These are phyloP conservation scores for Beauveria rudraprayagi DNA, from an alignment of 2,329 filamentous ascomycete species.

Conservation along the genomic window DNA sequence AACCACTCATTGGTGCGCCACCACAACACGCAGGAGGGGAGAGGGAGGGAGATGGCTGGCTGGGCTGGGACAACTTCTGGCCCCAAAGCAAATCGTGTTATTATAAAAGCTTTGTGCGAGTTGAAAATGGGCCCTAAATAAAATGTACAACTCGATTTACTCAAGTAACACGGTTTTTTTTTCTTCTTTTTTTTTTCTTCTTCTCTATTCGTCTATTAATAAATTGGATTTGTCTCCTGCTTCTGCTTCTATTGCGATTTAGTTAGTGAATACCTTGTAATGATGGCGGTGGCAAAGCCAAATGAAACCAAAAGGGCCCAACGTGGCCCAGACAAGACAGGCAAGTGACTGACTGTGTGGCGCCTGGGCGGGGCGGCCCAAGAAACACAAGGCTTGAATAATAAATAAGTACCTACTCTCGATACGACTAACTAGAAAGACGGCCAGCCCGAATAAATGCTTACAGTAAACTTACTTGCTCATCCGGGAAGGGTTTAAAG, in stretches of 20 bases:
- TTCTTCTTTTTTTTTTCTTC: too few species aligned
- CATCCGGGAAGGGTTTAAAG: neutral
- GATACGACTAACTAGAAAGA: neutral
- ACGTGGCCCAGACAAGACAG: slow-evolving; percentile 6
- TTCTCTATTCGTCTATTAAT: too few species aligned
- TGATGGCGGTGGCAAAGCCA: neutral
- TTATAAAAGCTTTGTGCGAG: neutral
- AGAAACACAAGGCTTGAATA: neutral
- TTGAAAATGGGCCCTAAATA: neutral
- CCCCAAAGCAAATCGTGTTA: neutral
- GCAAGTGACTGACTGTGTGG: slow-evolving; percentile 6
- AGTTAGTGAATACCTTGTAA: neutral
- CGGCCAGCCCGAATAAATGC: neutral
- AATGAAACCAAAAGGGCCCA: slow-evolving; percentile 9
- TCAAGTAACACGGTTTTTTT: neutral
- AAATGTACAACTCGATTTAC: neutral
- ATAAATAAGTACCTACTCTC: neutral
- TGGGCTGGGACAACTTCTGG: neutral
- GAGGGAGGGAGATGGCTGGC: neutral
- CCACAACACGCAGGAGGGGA: neutral
- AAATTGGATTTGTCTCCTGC: neutral
- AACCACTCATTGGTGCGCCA: neutral
- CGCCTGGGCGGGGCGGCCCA: neutral
- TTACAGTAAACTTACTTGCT: neutral
- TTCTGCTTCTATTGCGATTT: neutral